These are phyloP conservation scores for Staphylotrichum tortipilum DNA, from an alignment of 495 filamentous ascomycete species.

Conservation along the genomic window DNA sequence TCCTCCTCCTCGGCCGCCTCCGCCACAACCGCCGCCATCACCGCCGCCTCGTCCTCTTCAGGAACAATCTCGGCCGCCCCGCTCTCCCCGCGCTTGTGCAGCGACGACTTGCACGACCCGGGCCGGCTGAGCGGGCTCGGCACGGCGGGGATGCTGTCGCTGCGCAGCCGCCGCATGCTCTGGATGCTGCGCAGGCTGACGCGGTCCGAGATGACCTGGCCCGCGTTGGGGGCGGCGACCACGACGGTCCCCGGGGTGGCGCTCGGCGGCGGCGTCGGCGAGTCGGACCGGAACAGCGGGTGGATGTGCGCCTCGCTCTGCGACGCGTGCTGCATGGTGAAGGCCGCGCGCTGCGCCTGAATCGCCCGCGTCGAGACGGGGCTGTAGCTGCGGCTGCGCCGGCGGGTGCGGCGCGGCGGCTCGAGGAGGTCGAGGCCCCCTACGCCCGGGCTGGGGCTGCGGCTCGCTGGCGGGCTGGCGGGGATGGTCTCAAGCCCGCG, in stretches of 20 bases:
- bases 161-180: slow-evolving; percentile 47
- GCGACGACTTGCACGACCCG: slow-evolving; percentile 41
- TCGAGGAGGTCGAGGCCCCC: slow-evolving; percentile 34
- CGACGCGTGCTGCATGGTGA: slow-evolving; percentile 29
- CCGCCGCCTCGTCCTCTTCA: slow-evolving; percentile 22
- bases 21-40: background rate
- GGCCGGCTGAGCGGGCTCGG: slow-evolving; percentile 44
- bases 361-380: slow-evolving; percentile 22
- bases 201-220: slow-evolving; percentile 54
- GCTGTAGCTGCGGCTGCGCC: slow-evolving; percentile 38
- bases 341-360: slow-evolving; percentile 23
- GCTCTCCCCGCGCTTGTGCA: slow-evolving; percentile 12
- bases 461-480: slow-evolving; percentile 43
- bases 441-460: slow-evolving; percentile 42
- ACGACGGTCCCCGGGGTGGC: slow-evolving; percentile 62
- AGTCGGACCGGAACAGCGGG: slow-evolving; percentile 72
- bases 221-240: slow-evolving; percentile 60
- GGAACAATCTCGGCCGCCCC: slow-evolving; percentile 20
- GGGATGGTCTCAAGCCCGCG: slow-evolving; percentile 54
- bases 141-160: slow-evolving; percentile 51
- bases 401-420: slow-evolving; percentile 29
- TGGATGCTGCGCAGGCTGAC: slow-evolving; percentile 46
- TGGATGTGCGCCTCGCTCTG: slow-evolving; percentile 69
- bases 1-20: too few relatives aligned
- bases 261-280: slow-evolving; percentile 59